phyloP scores from a whole-genome alignment of 2,329 filamentous ascomycete genomes.

The Aspergillus eucalypticola region DNA sequence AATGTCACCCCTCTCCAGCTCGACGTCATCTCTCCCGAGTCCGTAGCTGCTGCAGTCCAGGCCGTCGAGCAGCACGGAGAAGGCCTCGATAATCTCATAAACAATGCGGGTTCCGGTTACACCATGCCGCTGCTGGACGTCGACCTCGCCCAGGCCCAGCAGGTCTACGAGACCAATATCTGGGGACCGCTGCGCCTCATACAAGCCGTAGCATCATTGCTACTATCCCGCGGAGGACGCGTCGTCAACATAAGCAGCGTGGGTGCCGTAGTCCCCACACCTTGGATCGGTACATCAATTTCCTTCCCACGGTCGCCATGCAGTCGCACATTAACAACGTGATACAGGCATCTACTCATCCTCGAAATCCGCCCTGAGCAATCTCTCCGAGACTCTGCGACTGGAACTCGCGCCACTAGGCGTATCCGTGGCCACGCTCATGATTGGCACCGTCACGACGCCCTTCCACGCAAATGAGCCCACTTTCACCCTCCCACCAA shows the following conservation, averaged over 20 bases:
- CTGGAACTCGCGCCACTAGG: conserved; percentile 36
- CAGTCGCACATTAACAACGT: conserved; percentile 17
- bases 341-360: conserved; percentile 31
- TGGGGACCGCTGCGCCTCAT: conserved; percentile 28
- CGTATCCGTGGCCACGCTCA: conserved; percentile 32
- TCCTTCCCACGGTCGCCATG: too few species aligned
- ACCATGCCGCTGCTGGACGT: conserved; percentile 29
- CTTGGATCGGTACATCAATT: conserved; percentile 30
- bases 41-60: conserved; percentile 21
- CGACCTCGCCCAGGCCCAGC: conserved; percentile 24
- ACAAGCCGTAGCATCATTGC: conserved; percentile 32
- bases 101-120: conserved; percentile 42
- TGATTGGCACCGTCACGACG: conserved; percentile 26
- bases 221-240: conserved; percentile 25
- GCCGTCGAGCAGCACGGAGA: conserved; percentile 20
- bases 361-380: conserved; percentile 33
- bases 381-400: conserved; percentile 32
- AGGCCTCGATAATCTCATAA: conserved; percentile 42
- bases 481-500: background rate
- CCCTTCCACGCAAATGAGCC: conserved; percentile 18
- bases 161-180: conserved; percentile 37
- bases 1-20: conserved; percentile 28
- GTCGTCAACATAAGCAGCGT: conserved; percentile 29
- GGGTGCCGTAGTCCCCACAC: conserved; percentile 35
- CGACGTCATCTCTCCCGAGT: conserved; percentile 25